Conservation (phyloP, 306 rosid species). For the Benincasa hispida region DNA sequence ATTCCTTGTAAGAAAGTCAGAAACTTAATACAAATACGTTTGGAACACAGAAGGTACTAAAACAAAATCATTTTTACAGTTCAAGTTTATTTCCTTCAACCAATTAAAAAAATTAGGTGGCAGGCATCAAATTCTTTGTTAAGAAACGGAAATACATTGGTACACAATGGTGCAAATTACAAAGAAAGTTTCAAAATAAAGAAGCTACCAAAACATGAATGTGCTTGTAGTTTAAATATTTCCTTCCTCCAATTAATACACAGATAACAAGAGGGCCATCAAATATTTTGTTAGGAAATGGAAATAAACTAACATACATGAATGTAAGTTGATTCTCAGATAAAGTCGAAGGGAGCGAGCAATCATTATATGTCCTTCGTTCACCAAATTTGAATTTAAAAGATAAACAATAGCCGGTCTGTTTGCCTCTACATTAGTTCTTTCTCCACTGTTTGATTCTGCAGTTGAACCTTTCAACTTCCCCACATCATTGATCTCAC, state of each 20-base stretch:
- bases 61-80: not conserved
- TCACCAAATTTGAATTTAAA: conserved; percentile 62
- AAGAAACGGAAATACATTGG: conserved; percentile 10
- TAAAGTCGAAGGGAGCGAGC: conserved; percentile 63
- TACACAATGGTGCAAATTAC: conserved; percentile 8
- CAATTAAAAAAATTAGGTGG: not conserved
- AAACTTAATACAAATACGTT: not conserved
- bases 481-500: conserved; percentile 36
- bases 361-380: conserved; percentile 83
- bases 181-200: not conserved
- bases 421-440: conserved; percentile 31
- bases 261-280: not conserved
- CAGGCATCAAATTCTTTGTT: not conserved
- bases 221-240: not conserved
- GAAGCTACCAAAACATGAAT: not conserved
- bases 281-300: conserved; percentile 2
- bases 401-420: conserved; percentile 47
- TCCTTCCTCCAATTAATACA: not conserved
- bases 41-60: not conserved
- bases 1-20: not conserved
- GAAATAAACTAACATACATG: conserved; percentile 49
- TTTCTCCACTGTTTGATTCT: conserved; percentile 29
- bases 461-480: conserved; percentile 32
- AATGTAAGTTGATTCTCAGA: conserved; percentile 66
- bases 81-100: not conserved